Conservation (phyloP, 164 flowering plant genomes). For the Annona cherimola region DNA sequence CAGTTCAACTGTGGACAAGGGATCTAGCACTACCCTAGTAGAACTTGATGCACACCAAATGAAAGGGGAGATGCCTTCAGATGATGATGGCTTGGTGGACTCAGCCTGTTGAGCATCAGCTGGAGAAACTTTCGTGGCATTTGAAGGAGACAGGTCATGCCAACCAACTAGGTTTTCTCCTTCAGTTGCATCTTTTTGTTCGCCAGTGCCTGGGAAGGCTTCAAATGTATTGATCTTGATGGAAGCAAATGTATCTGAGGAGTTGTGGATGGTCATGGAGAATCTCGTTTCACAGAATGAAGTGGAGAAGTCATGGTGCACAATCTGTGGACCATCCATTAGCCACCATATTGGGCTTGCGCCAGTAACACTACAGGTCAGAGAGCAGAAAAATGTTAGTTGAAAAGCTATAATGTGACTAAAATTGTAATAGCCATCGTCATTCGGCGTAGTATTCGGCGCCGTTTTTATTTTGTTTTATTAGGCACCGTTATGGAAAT, state of each 20-base stretch:
- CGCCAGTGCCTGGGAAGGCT: conserved; percentile 17
- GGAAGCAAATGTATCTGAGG: conserved; percentile 41
- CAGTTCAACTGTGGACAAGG: conserved; percentile 48
- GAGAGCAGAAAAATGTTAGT: not conserved
- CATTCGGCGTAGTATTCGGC: no score
- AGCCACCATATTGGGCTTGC: conserved; percentile 71
- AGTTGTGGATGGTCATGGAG: conserved; percentile 53
- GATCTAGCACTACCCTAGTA: conserved; percentile 43
- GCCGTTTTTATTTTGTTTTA: no score
- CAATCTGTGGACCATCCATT: conserved; percentile 64
- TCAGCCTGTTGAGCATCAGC: conserved; percentile 31
- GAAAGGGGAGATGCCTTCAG: conserved; percentile 49
- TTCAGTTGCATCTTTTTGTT: conserved; percentile 22
- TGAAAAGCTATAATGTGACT: not conserved
- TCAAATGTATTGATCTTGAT: conserved; percentile 47
- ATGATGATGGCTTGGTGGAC: conserved; percentile 23
- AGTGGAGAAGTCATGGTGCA: conserved; percentile 56
- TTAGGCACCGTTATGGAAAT: no score
- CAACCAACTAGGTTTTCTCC: conserved; percentile 56
- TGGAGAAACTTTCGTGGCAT: conserved; percentile 42
- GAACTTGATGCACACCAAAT: conserved; percentile 82
- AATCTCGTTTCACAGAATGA: conserved; percentile 61
- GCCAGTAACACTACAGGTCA: conserved; percentile 38
- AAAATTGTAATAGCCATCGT: no score
- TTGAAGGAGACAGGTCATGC: conserved; percentile 48